Evolutionary conservation across 352 stramenopile species (phyloP), one percentile per base, ranked within the genome.

Genomic region (Globisporangium nodosum): DNA sequence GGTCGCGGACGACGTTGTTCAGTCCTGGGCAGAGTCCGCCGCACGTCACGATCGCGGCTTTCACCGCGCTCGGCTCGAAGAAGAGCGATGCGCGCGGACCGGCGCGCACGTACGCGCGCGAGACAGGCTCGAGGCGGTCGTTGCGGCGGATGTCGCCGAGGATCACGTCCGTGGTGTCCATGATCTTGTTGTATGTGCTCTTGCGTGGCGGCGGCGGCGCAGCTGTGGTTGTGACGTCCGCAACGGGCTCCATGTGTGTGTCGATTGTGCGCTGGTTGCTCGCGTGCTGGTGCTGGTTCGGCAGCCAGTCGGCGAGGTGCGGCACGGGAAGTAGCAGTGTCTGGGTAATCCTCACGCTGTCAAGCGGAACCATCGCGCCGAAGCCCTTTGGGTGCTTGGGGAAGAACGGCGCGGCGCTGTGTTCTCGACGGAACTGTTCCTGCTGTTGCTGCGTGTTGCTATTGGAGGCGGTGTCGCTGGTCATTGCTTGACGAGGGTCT

Each of bases 11-110:
- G n/a, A 98, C 89, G 70, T 49, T 49, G n/a, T 49, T 49, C 18
- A 49, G 43, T 13, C 43, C 43, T 15, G 97, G 97, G 61, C 94
- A 98, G 33, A 99, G 73, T 2, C 95, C 95, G 48, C 93, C 91
- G 68, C 90, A 97, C 16, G 92, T 98, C 33, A 98, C 89, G 55
- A 98, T 96, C 30, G 89, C 92, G 7, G 87, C 92, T 64, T 93
- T 89, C 43, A 96, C 84, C 52, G 80, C 73, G 15, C 68, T 42
- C 8, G 85, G 85, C 59, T 92, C 78, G 47, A 92, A 94, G 66
- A 76, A 93, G 20, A 92, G 74, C 54, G 64, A 61, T 21, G 55
- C 65, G 31, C 85, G 78, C 13, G 87, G 83, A 13, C 87, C 87
- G 20, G 85, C 87, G 49, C 87, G 81, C 57, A 94, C 71, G 61